A percentile compares a stretch with the other conserved stretches of the same genome.
Conservation (phyloP, 75 land plant species). For the Cunninghamia lanceolata region DNA sequence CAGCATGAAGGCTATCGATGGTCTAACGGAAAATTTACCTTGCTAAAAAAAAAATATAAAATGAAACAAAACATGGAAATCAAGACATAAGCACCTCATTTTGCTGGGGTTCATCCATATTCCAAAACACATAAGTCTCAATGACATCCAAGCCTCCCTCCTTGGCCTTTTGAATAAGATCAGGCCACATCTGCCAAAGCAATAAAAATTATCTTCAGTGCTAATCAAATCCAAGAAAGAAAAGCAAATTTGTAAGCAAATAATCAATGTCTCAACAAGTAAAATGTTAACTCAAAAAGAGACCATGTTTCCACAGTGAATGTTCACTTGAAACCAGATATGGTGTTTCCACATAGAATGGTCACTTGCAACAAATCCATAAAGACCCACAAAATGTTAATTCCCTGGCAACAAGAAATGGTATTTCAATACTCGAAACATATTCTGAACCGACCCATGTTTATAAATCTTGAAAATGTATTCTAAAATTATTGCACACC, state of each 20-base stretch:
- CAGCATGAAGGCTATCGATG: neutral
- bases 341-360: no score
- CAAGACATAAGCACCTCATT: conserved; percentile 9
- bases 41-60: neutral
- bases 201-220: neutral
- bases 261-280: neutral
- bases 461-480: no score
- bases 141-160: conserved; percentile 24
- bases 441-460: no score
- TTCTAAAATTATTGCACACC: no score
- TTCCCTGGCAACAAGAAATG: no score
- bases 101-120: conserved; percentile 6
- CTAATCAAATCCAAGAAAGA: neutral
- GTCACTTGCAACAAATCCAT: no score
- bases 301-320: no score
- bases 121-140: conserved; percentile 24
- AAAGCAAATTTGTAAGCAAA: neutral
- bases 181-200: conserved; percentile 20
- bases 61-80: neutral
- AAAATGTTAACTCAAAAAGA: no score
- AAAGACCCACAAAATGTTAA: no score
- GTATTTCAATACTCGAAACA: no score
- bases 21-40: neutral
- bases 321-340: no score
- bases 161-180: conserved; percentile 19